These are phyloP conservation scores for Candida argentea DNA, from an alignment of 805 yeast species.

Conservation along the genomic window DNA sequence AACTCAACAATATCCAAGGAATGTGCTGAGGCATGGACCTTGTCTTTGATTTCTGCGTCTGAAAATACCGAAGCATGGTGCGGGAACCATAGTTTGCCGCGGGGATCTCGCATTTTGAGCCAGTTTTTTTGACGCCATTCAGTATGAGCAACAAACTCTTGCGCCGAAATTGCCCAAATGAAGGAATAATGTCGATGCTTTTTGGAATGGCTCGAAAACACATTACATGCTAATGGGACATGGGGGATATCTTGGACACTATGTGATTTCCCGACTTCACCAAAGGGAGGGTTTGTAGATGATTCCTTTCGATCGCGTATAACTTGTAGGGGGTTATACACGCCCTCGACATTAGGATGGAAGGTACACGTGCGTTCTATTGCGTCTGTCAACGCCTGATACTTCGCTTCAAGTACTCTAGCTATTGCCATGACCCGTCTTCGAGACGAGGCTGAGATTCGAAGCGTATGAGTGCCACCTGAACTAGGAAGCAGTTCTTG, in stretches of 20 bases:
- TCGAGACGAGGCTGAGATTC: too few relatives aligned
- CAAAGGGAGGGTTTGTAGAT: conserved; percentile 38
- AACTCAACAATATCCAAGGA: conserved; percentile 1
- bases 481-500: too few relatives aligned
- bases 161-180: conserved; percentile 56
- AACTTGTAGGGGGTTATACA: conserved; percentile 76
- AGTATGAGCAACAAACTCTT: conserved; percentile 47
- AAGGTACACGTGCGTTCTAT: conserved; percentile 7
- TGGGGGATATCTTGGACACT: conserved; percentile 3
- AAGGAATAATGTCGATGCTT: conserved; percentile 30
- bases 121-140: conserved; percentile 51
- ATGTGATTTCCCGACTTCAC: too few relatives aligned
- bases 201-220: conserved; percentile 35
- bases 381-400: too few relatives aligned
- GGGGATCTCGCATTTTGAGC: conserved; percentile 36
- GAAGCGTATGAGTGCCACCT: too few relatives aligned
- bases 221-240: conserved; percentile 58
- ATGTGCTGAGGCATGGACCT: too few relatives aligned
- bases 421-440: too few relatives aligned
- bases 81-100: conserved; percentile 47
- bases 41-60: too few relatives aligned
- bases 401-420: too few relatives aligned
- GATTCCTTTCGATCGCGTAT: conserved; percentile 60
- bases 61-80: not conserved
- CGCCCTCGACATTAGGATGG: conserved; percentile 50